Conservation (phyloP, 2,329 filamentous ascomycete species). For the Scolecobasidium constrictum region DNA sequence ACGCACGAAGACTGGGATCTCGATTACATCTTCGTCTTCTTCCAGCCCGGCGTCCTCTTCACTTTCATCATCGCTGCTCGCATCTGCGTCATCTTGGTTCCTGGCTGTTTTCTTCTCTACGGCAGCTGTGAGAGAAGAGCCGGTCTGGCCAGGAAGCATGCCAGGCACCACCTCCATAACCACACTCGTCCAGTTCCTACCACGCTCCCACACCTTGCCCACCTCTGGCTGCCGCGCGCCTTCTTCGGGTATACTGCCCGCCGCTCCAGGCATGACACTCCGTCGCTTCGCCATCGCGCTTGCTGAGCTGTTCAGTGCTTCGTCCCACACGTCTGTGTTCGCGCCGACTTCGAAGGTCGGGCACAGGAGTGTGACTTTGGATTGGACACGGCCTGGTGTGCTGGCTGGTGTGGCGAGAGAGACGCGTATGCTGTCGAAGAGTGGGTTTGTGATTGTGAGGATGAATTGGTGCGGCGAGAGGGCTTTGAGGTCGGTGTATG, state of each 20-base stretch:
- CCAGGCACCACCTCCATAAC: conserved; percentile 77
- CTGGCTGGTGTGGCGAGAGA: conserved; percentile 66
- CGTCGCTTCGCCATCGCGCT: conserved; percentile 9
- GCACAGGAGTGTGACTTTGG: conserved; percentile 82
- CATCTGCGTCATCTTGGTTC: conserved; percentile 17
- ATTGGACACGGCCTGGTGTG: conserved; percentile 24
- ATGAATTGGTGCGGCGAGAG: conserved; percentile 61
- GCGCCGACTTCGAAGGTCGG: conserved; percentile 90
- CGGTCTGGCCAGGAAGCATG: conserved; percentile 12
- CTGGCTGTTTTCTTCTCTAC: conserved; percentile 11
- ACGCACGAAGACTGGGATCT: conserved; percentile 89
- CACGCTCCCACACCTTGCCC: conserved; percentile 92
- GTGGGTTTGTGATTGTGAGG: conserved; percentile 82
- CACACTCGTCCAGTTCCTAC: conserved; percentile 89
- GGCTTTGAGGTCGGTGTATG: conserved; percentile 37
- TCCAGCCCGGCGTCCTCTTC: conserved; percentile 29
- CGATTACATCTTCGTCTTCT: conserved; percentile 56
- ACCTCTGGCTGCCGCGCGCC: conserved; percentile 54
- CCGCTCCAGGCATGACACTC: conserved; percentile 33
- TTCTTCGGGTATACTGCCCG: conserved; percentile 9
- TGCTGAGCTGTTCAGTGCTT: conserved; percentile 52
- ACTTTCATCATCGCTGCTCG: conserved; percentile 30
- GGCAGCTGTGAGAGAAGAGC: conserved; percentile 9
- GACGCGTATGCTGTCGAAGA: conserved; percentile 83
- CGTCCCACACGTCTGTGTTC: conserved; percentile 90